Evolutionary conservation across 306 rosid genomes (phyloP), one percentile per base, ranked within the genome.

Genomic region (Cyclanthera cordifolia): DNA sequence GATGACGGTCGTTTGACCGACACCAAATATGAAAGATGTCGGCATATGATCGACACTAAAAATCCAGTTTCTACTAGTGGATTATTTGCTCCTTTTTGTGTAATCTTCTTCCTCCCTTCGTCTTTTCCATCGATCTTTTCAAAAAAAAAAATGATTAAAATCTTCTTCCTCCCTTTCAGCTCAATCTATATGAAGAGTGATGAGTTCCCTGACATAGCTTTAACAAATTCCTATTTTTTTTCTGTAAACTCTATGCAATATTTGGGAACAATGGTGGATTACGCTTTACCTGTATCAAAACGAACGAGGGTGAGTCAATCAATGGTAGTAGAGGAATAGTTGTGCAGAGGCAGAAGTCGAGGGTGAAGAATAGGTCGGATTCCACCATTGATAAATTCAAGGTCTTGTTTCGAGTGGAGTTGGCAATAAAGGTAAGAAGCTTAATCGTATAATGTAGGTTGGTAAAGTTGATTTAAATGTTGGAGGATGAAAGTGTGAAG

Each of bases 251-350:
- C 17, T 20, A 2, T 6, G 50, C 9, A 52, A 17, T 43, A 43
- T 14, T 64, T 13, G 9, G 4, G 20, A 43, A 28, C 11, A 1
- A 53, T 74, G 77, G 24, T 74, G 4, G 67, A 66, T 17, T 66
- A 41, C 13, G 43, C 48, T 8, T 41, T 75, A 39, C 74, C 73
- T 0, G 27, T 76, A 2, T 56, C 75, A 25, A 58, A 54, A 49
- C 76, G 83, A 49, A 80, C 83, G 6, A 69, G 80, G 75, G 5
- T 34, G 41, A 50, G 73, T 13, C 50, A 1, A 41, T 56, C 48
- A 10, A 27, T 25, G 21, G 0, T n/a, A 24, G 13, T 11, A 51
- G 51, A 54, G 45, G 52, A 67, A 17, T 2, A 75, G 47, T 58
- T 19, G 61, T 52, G 69, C 20, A 19, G 15, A 61, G 51, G 72